Evolutionary conservation across 2,329 filamentous ascomycete genomes (phyloP).

Genomic region (Macrophomina tecta): DNA sequence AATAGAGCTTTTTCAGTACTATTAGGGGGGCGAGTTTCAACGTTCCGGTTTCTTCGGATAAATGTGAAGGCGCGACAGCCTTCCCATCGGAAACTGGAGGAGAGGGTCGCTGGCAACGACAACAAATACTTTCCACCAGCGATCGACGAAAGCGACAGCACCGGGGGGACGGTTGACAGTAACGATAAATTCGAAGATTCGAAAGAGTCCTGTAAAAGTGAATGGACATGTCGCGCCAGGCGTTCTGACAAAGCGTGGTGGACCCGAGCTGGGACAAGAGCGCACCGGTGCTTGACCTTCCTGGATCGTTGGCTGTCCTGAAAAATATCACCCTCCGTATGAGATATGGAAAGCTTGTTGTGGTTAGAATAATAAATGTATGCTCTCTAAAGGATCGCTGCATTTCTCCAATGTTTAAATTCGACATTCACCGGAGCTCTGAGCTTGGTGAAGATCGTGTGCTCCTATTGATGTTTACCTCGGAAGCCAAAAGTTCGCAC

Average conservation of each 20-base stretch:
- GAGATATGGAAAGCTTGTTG: too few species aligned
- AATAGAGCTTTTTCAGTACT: too few species aligned
- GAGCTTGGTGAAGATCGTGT: too few species aligned
- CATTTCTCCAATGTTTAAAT: too few species aligned
- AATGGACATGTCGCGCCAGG: neutral
- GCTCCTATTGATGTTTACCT: too few species aligned
- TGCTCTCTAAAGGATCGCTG: too few species aligned
- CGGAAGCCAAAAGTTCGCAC: too few species aligned
- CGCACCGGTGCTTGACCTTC: too few species aligned
- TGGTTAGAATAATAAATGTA: too few species aligned
- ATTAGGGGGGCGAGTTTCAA: neutral
- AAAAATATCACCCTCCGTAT: too few species aligned
- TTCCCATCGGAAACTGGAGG: neutral
- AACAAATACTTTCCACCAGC: neutral
- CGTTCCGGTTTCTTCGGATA: neutral
- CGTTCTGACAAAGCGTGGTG: slow-evolving; percentile 41
- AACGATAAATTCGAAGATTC: neutral
- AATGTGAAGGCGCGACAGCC: neutral
- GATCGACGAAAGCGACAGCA: neutral
- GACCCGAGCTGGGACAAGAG: neutral
- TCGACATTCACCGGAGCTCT: too few species aligned
- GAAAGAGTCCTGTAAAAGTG: neutral
- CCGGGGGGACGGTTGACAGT: neutral
- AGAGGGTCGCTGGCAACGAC: neutral
- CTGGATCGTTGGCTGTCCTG: too few species aligned